Evolutionary conservation across 2,329 filamentous ascomycete genomes (phyloP).

Genomic region (Orbilia brochopaga): DNA sequence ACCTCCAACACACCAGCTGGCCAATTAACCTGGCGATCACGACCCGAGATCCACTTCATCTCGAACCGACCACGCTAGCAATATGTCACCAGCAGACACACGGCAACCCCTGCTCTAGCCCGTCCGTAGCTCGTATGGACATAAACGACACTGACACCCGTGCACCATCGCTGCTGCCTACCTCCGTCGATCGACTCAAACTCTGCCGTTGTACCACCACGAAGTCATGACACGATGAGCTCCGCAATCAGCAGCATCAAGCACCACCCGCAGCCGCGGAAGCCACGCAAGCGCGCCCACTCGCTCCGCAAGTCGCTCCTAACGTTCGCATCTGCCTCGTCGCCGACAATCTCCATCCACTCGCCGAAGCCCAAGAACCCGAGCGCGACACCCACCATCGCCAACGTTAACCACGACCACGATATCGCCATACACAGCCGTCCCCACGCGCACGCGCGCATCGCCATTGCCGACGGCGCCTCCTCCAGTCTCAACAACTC

Average conservation of each 20-base stretch:
- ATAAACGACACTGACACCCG: no score
- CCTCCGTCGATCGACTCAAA: no score
- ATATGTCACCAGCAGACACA: no score
- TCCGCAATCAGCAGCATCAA: conserved; percentile 43
- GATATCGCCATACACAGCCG: no score
- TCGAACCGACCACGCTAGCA: no score
- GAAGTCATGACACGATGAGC: conserved; percentile 37
- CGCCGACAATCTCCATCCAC: conserved; percentile 29
- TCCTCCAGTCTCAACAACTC: conserved; percentile 47
- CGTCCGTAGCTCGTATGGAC: no score
- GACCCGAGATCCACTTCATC: conserved; percentile 1
- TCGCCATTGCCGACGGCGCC: conserved; percentile 24
- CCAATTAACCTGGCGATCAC: not conserved
- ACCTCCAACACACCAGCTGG: conserved; percentile 16
- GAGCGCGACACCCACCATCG: not conserved
- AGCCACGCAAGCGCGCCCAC: conserved; percentile 35
- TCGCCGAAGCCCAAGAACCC: conserved; percentile 8
- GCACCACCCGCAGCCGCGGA: conserved; percentile 26
- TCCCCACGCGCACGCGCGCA: not conserved
- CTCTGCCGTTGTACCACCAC: not conserved
- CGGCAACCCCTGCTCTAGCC: not conserved
- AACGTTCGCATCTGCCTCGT: conserved; percentile 32
- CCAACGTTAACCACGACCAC: no score
- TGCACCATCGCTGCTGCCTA: no score
- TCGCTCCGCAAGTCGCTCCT: conserved; percentile 48